A percentile compares a stretch with the other conserved stretches of the same genome.
Evolutionary conservation across 2,329 filamentous ascomycete species (phyloP).

Genomic region (Apiospora rasikravindrae): DNA sequence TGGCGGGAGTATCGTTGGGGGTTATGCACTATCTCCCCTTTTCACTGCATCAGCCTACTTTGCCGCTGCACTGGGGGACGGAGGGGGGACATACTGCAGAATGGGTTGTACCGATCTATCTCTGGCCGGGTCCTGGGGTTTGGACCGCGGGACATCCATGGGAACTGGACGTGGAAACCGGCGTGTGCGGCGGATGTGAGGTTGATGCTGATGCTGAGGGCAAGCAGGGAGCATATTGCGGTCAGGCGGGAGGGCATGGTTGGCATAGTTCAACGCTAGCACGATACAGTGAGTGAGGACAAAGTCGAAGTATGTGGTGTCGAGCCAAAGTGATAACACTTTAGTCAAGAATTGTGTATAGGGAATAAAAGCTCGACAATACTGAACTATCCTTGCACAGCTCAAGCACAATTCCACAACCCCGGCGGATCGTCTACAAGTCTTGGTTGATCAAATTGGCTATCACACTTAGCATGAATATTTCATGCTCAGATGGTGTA

Average conservation of each 20-base stretch:
- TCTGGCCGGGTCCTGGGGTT: neutral
- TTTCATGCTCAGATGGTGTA: no score
- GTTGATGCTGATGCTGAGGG: neutral
- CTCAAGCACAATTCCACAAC: no score
- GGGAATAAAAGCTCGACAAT: no score
- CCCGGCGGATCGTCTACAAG: no score
- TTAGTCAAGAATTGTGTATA: no score
- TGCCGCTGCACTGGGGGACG: neutral
- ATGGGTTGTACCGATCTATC: neutral
- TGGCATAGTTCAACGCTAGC: neutral
- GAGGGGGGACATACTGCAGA: neutral
- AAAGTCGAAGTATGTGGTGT: no score
- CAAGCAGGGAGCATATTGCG: neutral
- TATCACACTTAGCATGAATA: no score
- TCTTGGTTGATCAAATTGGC: no score
- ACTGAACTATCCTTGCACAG: no score
- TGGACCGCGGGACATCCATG: neutral
- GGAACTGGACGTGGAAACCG: neutral
- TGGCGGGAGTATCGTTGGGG: neutral
- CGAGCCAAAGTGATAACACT: no score
- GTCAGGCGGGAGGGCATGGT: neutral
- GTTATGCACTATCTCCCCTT: neutral
- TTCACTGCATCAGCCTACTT: neutral
- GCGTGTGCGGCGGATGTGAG: neutral
- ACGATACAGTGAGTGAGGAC: no score